Conservation (phyloP, 1,139 yeast species). For the Pichia kudriavzevii region DNA sequence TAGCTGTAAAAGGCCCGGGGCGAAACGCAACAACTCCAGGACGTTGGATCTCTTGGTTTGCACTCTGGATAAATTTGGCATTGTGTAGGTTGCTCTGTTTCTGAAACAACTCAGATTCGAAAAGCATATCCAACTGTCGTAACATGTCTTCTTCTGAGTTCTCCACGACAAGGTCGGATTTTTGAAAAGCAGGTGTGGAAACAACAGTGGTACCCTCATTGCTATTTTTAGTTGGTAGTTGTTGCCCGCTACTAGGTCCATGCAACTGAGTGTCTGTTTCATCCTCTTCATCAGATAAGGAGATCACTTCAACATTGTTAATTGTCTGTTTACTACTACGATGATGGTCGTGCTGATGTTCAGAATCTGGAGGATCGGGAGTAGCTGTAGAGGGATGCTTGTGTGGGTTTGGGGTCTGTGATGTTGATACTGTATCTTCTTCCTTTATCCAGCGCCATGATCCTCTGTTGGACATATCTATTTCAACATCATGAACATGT, state of each 20-base stretch:
- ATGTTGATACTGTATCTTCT: neutral
- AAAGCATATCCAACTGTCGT: constrained; percentile 8
- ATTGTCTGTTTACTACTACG: constrained; percentile 1
- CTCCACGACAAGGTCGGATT: neutral
- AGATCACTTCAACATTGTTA: constrained; percentile 11
- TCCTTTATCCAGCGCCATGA: constrained; percentile 4
- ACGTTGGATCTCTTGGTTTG: constrained; percentile 5
- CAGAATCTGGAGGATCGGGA: neutral
- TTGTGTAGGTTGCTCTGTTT: neutral
- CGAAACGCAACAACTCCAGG: constrained; percentile 13
- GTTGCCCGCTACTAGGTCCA: neutral
- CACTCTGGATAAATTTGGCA: neutral
- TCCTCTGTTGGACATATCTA: constrained; percentile 22
- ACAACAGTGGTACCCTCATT: neutral
- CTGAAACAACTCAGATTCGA: constrained; percentile 5
- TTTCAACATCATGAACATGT: constrained; percentile 15
- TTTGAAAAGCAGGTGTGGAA: neutral
- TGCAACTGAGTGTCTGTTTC: neutral
- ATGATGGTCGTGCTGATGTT: no score
- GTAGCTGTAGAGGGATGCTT: no score
- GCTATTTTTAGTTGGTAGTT: neutral
- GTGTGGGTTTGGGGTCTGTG: no score
- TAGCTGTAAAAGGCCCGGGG: constrained; percentile 18
- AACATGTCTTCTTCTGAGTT: constrained; percentile 8
- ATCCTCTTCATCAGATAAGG: constrained; percentile 15